phyloP scores from a whole-genome alignment of 176 grass and related monocot genomes.

The Rhipidocladum racemiflorum region DNA sequence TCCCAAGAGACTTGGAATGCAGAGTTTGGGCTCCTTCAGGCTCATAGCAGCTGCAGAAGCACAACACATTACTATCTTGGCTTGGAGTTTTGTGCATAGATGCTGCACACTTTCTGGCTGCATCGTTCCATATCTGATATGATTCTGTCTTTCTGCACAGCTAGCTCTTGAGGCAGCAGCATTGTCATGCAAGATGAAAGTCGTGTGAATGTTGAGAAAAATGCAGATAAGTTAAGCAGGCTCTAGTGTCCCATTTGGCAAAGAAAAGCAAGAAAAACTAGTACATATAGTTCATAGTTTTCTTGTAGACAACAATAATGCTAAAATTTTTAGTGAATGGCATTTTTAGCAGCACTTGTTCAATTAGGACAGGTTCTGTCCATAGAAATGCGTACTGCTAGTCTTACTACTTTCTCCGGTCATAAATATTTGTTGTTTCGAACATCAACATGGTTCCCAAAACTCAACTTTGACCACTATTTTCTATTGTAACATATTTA shows the following conservation, averaged over 20 bases:
- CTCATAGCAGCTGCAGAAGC: slow-evolving; percentile 20
- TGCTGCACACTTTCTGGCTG: not conserved
- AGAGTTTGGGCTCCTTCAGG: not conserved
- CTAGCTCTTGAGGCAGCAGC: not conserved
- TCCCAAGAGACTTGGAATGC: slow-evolving; percentile 22
- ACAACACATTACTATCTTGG: slow-evolving; percentile 19
- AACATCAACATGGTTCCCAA: too few species aligned
- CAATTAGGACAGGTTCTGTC: not conserved
- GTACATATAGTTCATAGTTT: not conserved
- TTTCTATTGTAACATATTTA: too few species aligned
- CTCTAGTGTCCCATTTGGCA: not conserved
- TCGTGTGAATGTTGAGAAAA: not conserved
- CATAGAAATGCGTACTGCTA: not conserved
- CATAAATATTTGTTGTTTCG: too few species aligned
- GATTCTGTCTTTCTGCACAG: not conserved
- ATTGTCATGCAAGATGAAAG: slow-evolving; percentile 18
- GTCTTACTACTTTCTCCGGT: not conserved
- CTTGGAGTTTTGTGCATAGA: not conserved
- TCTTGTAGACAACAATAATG: not conserved
- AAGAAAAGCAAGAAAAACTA: not conserved
- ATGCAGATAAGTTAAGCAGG: not conserved
- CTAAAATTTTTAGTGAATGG: not conserved
- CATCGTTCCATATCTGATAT: slow-evolving; percentile 2
- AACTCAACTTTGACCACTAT: too few species aligned
- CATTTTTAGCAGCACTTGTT: slow-evolving; percentile 27